Evolutionary conservation across 148 eudicot species (phyloP).

Genomic region (Tetragonia tetragonoides): DNA sequence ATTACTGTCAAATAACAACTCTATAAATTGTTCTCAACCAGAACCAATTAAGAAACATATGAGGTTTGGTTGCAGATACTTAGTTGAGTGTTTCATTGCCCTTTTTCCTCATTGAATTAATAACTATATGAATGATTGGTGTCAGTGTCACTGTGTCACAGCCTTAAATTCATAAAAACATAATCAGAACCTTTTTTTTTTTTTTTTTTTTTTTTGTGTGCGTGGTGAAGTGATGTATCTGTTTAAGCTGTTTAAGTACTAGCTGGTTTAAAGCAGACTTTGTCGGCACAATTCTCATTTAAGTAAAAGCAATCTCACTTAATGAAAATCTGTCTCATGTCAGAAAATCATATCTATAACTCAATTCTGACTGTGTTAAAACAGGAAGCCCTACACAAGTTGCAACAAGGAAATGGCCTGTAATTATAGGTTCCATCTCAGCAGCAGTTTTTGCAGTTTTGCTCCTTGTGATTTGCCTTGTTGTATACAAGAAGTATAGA

Average conservation of each 20-base stretch:
- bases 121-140: too few species aligned
- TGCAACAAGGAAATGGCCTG: conserved; percentile 11
- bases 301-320: background rate
- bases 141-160: too few species aligned
- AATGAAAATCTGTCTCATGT: background rate
- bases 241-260: background rate
- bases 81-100: background rate
- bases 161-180: background rate
- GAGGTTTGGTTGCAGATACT: background rate
- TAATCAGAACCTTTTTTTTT: background rate
- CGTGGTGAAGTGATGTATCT: background rate
- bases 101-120: too few species aligned
- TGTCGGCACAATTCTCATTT: background rate
- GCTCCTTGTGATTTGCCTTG: conserved; percentile 8
- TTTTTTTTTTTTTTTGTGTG: background rate
- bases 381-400: conserved; percentile 18
- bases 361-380: conserved; percentile 9
- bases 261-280: background rate
- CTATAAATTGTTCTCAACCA: background rate
- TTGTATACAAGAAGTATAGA: conserved; percentile 16
- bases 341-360: background rate
- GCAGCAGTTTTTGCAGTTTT: conserved; percentile 21
- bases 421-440: background rate
- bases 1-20: background rate
- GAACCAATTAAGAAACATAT: background rate